These are phyloP conservation scores for Suillus brevipes DNA, from an alignment of 768 basidiomycete species.

Conservation along the genomic window DNA sequence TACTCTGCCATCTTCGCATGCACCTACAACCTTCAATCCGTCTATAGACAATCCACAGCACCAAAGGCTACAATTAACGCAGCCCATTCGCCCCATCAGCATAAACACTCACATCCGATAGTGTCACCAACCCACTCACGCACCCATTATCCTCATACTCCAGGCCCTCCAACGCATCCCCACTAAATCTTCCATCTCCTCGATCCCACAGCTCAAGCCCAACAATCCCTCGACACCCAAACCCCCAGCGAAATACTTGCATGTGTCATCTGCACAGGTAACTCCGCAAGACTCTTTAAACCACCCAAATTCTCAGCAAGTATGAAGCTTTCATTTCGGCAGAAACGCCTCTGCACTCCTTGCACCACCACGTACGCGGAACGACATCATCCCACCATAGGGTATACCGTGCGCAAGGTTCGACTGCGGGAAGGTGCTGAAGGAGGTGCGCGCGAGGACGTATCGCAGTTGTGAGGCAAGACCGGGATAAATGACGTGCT, in stretches of 20 bases:
- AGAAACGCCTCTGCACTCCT: slow-evolving; percentile 67
- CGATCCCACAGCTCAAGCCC: slow-evolving; percentile 85
- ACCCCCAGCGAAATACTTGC: slow-evolving; percentile 69
- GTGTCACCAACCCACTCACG: background rate
- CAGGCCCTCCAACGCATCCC: slow-evolving; percentile 50
- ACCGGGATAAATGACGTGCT: too few relatives aligned
- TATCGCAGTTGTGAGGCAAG: too few relatives aligned
- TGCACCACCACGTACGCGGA: slow-evolving; percentile 27
- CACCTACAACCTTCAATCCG: too few relatives aligned
- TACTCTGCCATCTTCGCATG: too few relatives aligned
- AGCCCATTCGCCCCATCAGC: background rate
- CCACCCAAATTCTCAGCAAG: slow-evolving; percentile 91
- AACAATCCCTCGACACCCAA: slow-evolving; percentile 85
- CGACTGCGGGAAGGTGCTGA: too few relatives aligned
- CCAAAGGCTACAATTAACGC: too few relatives aligned
- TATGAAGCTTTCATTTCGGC: slow-evolving; percentile 54
- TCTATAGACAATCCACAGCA: too few relatives aligned
- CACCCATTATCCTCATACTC: slow-evolving; percentile 34
- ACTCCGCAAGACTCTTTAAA: slow-evolving; percentile 87
- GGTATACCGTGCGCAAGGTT: too few relatives aligned
- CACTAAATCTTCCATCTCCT: slow-evolving; percentile 82
- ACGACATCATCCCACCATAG: too few relatives aligned
- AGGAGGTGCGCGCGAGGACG: too few relatives aligned
- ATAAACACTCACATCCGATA: background rate
- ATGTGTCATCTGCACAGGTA: slow-evolving; percentile 90